These are phyloP conservation scores for Aspergillus udagawae DNA, from an alignment of 2,329 filamentous ascomycete species.

Conservation along the genomic window DNA sequence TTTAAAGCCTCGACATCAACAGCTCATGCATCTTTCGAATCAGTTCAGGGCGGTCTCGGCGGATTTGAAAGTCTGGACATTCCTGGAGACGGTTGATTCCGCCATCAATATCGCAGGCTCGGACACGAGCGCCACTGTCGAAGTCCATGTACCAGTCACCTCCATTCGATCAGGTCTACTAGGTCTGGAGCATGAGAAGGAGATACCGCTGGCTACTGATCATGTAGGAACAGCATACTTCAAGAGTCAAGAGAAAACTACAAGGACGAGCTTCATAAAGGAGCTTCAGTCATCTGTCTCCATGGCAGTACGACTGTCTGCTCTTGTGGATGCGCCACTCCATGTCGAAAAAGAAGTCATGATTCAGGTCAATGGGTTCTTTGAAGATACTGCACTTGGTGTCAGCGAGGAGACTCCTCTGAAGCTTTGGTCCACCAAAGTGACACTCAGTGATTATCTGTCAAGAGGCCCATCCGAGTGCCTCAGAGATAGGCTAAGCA, in stretches of 20 bases:
- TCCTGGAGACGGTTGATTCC: slow-evolving; percentile 61
- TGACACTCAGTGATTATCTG: slow-evolving; percentile 47
- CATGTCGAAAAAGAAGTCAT: slow-evolving; percentile 52
- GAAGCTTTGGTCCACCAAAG: slow-evolving; percentile 30
- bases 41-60: slow-evolving; percentile 55
- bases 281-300: slow-evolving; percentile 19
- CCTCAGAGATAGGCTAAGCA: slow-evolving; percentile 49
- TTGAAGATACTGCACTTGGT: slow-evolving; percentile 56
- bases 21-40: slow-evolving; percentile 49
- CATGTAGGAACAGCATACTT: slow-evolving; percentile 30
- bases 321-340: slow-evolving; percentile 42
- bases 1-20: slow-evolving; percentile 49
- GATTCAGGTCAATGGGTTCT: slow-evolving; percentile 59
- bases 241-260: slow-evolving; percentile 25
- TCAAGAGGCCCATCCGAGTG: slow-evolving; percentile 54
- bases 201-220: slow-evolving; percentile 28
- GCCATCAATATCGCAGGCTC: slow-evolving; percentile 45
- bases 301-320: slow-evolving; percentile 23
- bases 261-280: slow-evolving; percentile 23
- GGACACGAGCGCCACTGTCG: slow-evolving; percentile 42
- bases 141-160: slow-evolving; percentile 57
- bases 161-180: slow-evolving; percentile 42
- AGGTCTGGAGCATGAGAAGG: slow-evolving; percentile 31
- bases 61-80: slow-evolving; percentile 59
- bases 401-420: slow-evolving; percentile 42